Conservation (phyloP, 257 asterid genomes). For the Solanum paucissectum region DNA sequence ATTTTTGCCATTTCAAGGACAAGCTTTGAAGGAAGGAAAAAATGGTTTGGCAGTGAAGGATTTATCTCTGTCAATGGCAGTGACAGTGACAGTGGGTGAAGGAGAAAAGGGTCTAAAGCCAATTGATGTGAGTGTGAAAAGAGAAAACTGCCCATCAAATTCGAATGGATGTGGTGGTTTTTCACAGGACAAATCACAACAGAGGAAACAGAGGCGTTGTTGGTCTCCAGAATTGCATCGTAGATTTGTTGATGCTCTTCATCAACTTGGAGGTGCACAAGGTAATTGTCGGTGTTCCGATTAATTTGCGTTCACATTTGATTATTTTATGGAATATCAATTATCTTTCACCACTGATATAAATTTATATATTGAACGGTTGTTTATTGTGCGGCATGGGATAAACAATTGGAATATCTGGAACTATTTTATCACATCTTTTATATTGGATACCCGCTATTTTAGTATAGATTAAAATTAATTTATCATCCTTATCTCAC, state of each 20-base stretch:
- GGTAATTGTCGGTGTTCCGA: neutral
- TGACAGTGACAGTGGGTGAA: constrained; percentile 13
- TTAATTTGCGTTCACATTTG: neutral
- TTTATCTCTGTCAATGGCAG: constrained; percentile 15
- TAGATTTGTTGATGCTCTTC: constrained; percentile 43
- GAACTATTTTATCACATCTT: neutral
- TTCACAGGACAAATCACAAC: neutral
- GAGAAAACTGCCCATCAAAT: neutral
- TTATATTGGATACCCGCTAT: neutral
- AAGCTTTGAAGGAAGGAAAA: neutral
- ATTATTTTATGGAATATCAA: neutral
- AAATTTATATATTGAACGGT: neutral
- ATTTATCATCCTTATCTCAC: neutral
- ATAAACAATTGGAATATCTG: neutral
- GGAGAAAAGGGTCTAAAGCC: neutral
- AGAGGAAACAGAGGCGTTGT: constrained; percentile 59
- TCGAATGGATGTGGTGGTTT: neutral
- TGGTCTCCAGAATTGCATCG: constrained; percentile 64
- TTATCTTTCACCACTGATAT: neutral
- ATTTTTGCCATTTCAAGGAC: constrained; percentile 27
- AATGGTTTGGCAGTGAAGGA: constrained; percentile 5
- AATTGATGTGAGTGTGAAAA: neutral
- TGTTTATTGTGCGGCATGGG: neutral
- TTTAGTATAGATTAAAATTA: neutral
- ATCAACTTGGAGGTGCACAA: constrained; percentile 52